These are phyloP conservation scores for Medicago lupulina DNA, from an alignment of 306 rosid species.

Conservation along the genomic window DNA sequence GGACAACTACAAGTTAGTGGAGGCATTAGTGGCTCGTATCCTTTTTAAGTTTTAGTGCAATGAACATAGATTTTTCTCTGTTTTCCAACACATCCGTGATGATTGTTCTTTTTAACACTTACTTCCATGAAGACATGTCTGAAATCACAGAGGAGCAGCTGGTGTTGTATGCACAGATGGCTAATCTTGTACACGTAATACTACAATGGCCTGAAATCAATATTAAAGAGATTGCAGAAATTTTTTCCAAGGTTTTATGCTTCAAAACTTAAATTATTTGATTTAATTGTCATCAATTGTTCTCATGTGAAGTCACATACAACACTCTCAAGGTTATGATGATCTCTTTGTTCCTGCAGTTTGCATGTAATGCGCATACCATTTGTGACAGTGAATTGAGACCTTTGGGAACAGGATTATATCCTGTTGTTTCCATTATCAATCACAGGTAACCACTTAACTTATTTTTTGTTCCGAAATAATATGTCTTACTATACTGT, in stretches of 20 bases:
- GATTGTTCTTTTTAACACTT: slow-evolving; percentile 54
- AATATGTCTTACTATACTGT: slow-evolving; percentile 31
- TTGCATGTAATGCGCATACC: slow-evolving; percentile 97
- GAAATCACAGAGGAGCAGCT: slow-evolving; percentile 74
- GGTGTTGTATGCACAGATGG: slow-evolving; percentile 91
- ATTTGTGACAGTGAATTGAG: slow-evolving; percentile 91
- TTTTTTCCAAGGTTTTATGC: slow-evolving; percentile 74
- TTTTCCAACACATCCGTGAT: slow-evolving; percentile 30
- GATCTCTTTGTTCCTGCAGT: slow-evolving; percentile 62
- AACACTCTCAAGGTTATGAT: slow-evolving; percentile 3
- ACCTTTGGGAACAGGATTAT: slow-evolving; percentile 91
- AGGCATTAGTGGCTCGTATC: slow-evolving; percentile 89
- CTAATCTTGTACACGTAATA: slow-evolving; percentile 79
- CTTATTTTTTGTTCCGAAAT: neutral
- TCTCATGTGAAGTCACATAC: slow-evolving; percentile 25
- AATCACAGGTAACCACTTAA: slow-evolving; percentile 78
- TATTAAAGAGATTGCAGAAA: slow-evolving; percentile 78
- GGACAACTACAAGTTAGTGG: slow-evolving; percentile 81
- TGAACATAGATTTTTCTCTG: slow-evolving; percentile 13
- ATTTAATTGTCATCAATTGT: neutral
- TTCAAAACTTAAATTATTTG: slow-evolving; percentile 20
- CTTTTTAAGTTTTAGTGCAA: slow-evolving; percentile 42
- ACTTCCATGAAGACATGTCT: slow-evolving; percentile 64
- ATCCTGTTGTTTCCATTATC: slow-evolving; percentile 84
- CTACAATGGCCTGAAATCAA: slow-evolving; percentile 75